Percentiles rank a stretch among this genome's conserved stretches.
phyloP scores from a whole-genome alignment of 2,329 filamentous ascomycete species.

The Elsinoe necatrix region DNA sequence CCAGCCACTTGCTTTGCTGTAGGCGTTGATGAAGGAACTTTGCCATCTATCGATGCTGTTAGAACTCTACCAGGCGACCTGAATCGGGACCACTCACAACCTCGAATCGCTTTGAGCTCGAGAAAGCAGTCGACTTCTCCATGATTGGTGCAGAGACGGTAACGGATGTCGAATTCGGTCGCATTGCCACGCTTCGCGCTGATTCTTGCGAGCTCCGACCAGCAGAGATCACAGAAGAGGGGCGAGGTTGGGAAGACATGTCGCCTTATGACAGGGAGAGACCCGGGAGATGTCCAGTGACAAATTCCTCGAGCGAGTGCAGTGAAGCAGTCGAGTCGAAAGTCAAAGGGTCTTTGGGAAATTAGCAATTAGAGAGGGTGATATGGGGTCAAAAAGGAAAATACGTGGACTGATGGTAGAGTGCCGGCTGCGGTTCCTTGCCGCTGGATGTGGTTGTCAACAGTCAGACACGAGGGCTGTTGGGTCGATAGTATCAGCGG shows the following conservation, averaged over 20 bases:
- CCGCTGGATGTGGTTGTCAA: background rate
- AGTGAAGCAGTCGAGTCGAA: conserved; percentile 13
- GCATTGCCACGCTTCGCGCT: background rate
- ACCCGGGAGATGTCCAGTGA: conserved; percentile 11
- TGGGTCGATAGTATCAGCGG: conserved; percentile 4
- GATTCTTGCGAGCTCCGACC: conserved; percentile 13
- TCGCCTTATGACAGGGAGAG: conserved; percentile 13
- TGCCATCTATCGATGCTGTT: conserved; percentile 3
- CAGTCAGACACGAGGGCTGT: conserved; percentile 1
- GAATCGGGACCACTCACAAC: conserved; percentile 6
- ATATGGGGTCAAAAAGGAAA: conserved; percentile 5
- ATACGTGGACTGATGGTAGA: background rate
- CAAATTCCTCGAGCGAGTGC: conserved; percentile 12
- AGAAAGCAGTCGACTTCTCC: conserved; percentile 10
- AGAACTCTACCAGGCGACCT: background rate
- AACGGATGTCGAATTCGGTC: conserved; percentile 9
- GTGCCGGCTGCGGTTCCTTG: conserved; percentile 7
- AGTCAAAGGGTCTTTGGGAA: background rate
- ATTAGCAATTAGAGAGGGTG: background rate
- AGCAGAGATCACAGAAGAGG: background rate
- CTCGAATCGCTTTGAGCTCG: conserved; percentile 14
- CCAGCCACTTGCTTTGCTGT: conserved; percentile 11
- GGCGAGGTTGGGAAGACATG: conserved; percentile 1
- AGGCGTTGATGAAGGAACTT: conserved; percentile 14
- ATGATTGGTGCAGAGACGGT: conserved; percentile 12